phyloP scores from a whole-genome alignment of 345 rosid genomes.

The Psidium friedrichsthalianum region DNA sequence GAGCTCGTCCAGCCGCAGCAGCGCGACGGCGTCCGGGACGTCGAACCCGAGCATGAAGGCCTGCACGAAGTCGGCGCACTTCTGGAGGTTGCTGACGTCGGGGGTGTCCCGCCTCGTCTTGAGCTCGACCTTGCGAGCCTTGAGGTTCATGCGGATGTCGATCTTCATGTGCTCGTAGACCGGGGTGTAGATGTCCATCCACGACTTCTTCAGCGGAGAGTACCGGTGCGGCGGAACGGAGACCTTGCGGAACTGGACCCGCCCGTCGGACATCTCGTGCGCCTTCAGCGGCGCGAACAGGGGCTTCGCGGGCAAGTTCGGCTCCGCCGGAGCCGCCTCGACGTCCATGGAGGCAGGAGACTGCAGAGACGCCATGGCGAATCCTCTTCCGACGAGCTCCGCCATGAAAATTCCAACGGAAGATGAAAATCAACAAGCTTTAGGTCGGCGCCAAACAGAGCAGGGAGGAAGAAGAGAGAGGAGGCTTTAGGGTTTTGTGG shows the following conservation, averaged over 20 bases:
- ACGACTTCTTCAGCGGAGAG: constrained; percentile 69
- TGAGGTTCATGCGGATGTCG: constrained; percentile 82
- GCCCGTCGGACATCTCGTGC: constrained; percentile 81
- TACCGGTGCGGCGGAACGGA: constrained; percentile 77
- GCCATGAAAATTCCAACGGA: background rate
- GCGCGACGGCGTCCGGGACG: constrained; percentile 59
- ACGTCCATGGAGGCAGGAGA: constrained; percentile 35
- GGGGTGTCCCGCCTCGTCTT: constrained; percentile 68
- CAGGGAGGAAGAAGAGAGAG: background rate
- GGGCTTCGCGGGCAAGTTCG: constrained; percentile 40
- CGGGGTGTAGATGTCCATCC: constrained; percentile 79
- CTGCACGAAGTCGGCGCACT: constrained; percentile 81
- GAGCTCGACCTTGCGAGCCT: constrained; percentile 67
- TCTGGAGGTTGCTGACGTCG: constrained; percentile 65
- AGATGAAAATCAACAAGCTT: background rate
- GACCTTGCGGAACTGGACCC: constrained; percentile 58
- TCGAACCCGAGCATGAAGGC: constrained; percentile 92
- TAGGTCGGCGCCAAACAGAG: background rate
- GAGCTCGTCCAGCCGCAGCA: constrained; percentile 72
- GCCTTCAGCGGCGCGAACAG: constrained; percentile 60
- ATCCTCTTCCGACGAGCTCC: background rate
- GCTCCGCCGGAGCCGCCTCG: constrained; percentile 13
- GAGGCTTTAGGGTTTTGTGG: background rate
- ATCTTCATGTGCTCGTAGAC: constrained; percentile 78
- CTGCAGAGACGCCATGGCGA: background rate